Conservation (phyloP, 495 filamentous ascomycete genomes). For the Lasiosphaeriaceae sp. region DNA sequence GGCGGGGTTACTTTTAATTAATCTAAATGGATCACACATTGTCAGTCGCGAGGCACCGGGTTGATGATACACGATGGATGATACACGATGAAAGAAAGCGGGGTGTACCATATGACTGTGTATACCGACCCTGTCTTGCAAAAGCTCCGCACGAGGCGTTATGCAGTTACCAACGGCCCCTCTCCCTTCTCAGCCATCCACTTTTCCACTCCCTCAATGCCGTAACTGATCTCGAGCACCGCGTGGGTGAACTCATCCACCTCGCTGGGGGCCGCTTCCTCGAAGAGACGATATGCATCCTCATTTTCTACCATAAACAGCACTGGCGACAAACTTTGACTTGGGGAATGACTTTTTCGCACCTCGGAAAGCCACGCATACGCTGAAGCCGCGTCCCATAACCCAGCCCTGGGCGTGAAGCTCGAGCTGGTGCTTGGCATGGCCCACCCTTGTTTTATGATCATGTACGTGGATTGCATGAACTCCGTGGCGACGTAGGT, state of each 20-base stretch:
- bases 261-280: constrained; percentile 13
- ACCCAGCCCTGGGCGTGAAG: constrained; percentile 25
- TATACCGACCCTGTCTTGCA: too few relatives aligned
- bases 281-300: constrained; percentile 17
- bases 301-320: constrained; percentile 14
- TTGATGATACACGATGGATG: too few relatives aligned
- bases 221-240: constrained; percentile 21
- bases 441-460: constrained; percentile 30
- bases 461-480: constrained; percentile 25
- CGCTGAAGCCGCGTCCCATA: constrained; percentile 35
- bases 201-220: constrained; percentile 23
- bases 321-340: neutral
- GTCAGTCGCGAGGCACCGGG: too few relatives aligned
- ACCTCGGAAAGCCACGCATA: constrained; percentile 20
- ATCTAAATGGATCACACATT: too few relatives aligned
- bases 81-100: too few relatives aligned
- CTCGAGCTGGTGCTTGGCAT: constrained; percentile 26
- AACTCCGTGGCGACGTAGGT: constrained; percentile 23
- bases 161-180: too few relatives aligned
- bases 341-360: neutral
- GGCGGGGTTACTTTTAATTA: too few relatives aligned
- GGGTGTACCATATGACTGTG: too few relatives aligned
- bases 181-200: constrained; percentile 10
- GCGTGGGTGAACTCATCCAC: constrained; percentile 24
- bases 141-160: too few relatives aligned